Conservation (phyloP, 257 asterid species). For the Rhazya stricta region DNA sequence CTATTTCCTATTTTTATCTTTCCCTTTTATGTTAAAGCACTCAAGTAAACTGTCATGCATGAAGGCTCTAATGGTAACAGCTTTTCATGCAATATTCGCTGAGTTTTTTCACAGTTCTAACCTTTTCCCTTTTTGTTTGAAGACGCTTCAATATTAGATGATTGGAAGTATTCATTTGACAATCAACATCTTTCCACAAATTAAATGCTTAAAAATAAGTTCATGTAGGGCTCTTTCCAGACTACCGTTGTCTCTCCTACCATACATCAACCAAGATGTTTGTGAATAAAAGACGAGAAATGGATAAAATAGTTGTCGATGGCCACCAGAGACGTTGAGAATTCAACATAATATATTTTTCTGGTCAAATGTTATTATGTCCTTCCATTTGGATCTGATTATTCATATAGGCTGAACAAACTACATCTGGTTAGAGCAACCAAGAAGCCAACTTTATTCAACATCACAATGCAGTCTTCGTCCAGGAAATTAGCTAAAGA, state of each 20-base stretch:
- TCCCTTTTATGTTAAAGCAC: neutral
- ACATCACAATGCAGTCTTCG: neutral
- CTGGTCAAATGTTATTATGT: neutral
- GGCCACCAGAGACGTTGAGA: neutral
- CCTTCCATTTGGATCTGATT: neutral
- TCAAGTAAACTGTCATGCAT: neutral
- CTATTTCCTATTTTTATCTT: rapidly evolving
- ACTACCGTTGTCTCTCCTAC: no score
- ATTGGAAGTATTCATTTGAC: no score
- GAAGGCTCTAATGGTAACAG: neutral
- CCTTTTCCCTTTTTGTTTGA: no score
- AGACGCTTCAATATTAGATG: no score
- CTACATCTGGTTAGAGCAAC: neutral
- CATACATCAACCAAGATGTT: neutral
- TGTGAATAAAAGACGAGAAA: neutral
- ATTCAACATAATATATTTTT: neutral
- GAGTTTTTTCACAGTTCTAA: no score
- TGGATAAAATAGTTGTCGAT: neutral
- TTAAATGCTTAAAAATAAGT: no score
- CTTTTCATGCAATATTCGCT: neutral
- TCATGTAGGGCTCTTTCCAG: no score
- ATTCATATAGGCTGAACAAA: neutral
- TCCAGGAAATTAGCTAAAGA: neutral
- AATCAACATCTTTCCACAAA: no score
- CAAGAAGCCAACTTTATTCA: neutral